Conservation (phyloP, 305 asterid genomes). For the Fraxinus xanthoxyloides region DNA sequence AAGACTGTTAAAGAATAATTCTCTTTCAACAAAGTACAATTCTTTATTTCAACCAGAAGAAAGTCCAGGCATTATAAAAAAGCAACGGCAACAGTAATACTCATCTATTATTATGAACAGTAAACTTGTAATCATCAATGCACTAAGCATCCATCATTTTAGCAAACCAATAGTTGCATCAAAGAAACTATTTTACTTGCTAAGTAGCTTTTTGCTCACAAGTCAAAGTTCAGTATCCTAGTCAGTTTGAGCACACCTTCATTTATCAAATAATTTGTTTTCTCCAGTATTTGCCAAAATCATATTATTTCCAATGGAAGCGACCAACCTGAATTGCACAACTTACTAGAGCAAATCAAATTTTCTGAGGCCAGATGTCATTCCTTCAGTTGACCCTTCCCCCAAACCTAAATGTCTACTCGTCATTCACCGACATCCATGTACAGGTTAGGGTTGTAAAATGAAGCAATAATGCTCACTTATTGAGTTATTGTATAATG, state of each 20-base stretch:
- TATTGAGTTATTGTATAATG: conserved; percentile 10
- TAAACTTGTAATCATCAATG: background rate
- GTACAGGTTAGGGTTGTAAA: background rate
- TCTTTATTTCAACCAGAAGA: background rate
- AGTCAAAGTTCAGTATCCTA: background rate
- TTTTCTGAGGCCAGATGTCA: conserved; percentile 7
- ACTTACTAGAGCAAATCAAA: background rate
- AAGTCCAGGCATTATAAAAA: background rate
- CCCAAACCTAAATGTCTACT: background rate
- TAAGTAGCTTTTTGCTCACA: background rate
- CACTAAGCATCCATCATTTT: background rate
- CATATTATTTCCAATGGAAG: background rate
- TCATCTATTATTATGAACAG: background rate
- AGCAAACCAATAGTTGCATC: background rate
- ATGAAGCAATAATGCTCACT: conserved; percentile 8
- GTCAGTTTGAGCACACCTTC: background rate
- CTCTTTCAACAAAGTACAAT: conserved; percentile 2
- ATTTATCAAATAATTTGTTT: background rate
- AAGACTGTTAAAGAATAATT: conserved; percentile 6
- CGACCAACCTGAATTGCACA: conserved; percentile 5
- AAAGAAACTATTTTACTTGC: background rate
- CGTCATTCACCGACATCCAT: conserved; percentile 6
- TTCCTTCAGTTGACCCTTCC: background rate
- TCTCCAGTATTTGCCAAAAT: background rate
- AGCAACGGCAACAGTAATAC: background rate